These are phyloP conservation scores for Botrytis pseudocinerea DNA, from an alignment of 2,329 filamentous ascomycete genomes.

Conservation along the genomic window DNA sequence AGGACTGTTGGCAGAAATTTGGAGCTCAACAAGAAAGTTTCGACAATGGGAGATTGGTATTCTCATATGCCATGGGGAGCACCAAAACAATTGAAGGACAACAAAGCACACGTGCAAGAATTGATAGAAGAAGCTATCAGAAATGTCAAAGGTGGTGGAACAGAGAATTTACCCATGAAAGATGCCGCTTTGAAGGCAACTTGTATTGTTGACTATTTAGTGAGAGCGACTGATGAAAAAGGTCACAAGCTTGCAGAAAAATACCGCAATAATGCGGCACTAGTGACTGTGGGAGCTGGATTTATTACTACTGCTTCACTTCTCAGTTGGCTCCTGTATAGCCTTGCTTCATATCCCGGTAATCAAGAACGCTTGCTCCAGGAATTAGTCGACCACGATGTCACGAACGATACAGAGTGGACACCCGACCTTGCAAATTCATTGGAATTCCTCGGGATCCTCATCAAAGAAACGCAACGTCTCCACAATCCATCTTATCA, in stretches of 20 bases:
- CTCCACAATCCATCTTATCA: conserved; percentile 50
- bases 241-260: conserved; percentile 47
- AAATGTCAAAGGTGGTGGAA: conserved; percentile 40
- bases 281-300: conserved; percentile 48
- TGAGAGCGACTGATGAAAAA: conserved; percentile 45
- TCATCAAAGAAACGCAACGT: conserved; percentile 50
- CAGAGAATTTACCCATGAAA: conserved; percentile 41
- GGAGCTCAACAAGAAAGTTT: conserved; percentile 50
- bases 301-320: conserved; percentile 51
- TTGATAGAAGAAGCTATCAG: conserved; percentile 43
- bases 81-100: conserved; percentile 37
- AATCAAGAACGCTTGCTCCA: conserved; percentile 49
- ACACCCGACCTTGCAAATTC: conserved; percentile 42
- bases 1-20: conserved; percentile 44
- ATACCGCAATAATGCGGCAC: conserved; percentile 38
- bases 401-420: conserved; percentile 39
- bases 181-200: conserved; percentile 43
- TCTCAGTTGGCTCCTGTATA: conserved; percentile 50
- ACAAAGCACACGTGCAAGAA: conserved; percentile 40
- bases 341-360: conserved; percentile 46
- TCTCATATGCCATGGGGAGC: conserved; percentile 48
- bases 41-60: conserved; percentile 49
- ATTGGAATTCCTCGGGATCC: conserved; percentile 45
- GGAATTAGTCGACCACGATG: conserved; percentile 46
- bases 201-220: conserved; percentile 41